phyloP scores from a whole-genome alignment of 805 yeast genomes.

The Candida golubevii region DNA sequence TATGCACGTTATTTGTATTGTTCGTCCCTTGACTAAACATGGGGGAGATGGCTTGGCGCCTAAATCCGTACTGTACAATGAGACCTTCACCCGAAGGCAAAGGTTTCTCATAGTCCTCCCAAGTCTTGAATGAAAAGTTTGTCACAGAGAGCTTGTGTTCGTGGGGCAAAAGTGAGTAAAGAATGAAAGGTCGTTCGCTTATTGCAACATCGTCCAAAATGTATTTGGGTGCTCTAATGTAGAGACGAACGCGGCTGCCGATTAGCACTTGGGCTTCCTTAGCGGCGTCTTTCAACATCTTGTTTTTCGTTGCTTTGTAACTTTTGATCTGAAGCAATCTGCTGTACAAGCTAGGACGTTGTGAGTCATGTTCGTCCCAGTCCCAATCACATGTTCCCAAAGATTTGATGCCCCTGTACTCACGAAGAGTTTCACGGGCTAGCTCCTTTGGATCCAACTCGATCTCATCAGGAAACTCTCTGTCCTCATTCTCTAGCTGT shows the following conservation, averaged over 20 bases:
- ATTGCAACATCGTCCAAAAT: conserved; percentile 43
- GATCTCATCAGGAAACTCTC: conserved; percentile 93
- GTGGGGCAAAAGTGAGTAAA: conserved; percentile 74
- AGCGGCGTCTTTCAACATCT: conserved; percentile 56
- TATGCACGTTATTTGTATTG: conserved; percentile 80
- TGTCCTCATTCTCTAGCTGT: conserved; percentile 70
- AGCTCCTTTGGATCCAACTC: conserved; percentile 75
- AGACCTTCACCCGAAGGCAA: conserved; percentile 77
- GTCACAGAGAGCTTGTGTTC: conserved; percentile 85
- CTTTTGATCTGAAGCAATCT: conserved; percentile 70
- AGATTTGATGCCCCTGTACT: conserved; percentile 86
- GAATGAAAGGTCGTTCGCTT: conserved; percentile 46
- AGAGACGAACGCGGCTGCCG: conserved; percentile 63
- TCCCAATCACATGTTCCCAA: conserved; percentile 84
- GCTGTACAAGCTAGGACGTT: conserved; percentile 74
- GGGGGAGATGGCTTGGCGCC: conserved; percentile 81
- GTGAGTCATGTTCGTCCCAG: conserved; percentile 72
- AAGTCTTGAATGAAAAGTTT: conserved; percentile 75
- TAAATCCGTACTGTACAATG: conserved; percentile 88
- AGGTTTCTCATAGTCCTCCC: conserved; percentile 88
- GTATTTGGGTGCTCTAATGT: conserved; percentile 51
- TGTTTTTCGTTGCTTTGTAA: conserved; percentile 71
- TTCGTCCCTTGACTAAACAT: conserved; percentile 74
- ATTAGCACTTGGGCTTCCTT: conserved; percentile 38
- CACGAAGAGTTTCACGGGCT: conserved; percentile 67